A percentile compares a stretch with the other conserved stretches of the same genome.
phyloP scores from a whole-genome alignment of 371 early-diverging fungal species.

The Sporodiniella umbellata region DNA sequence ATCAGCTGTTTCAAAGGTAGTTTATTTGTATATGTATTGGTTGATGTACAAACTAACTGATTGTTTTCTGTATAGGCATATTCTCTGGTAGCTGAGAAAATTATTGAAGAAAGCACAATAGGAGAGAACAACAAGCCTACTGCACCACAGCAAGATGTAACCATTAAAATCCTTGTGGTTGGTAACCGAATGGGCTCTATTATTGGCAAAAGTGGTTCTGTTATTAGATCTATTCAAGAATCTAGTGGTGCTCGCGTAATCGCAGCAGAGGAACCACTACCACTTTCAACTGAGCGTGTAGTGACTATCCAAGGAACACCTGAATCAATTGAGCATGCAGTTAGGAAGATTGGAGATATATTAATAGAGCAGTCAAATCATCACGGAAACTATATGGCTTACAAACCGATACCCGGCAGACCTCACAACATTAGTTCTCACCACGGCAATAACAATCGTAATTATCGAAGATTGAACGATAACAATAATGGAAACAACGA shows the following conservation, averaged over 20 bases:
- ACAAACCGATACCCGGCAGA: conserved; percentile 54
- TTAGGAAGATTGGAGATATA: conserved; percentile 69
- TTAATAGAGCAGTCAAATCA: conserved; percentile 59
- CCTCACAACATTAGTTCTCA: background rate
- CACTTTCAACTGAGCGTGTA: conserved; percentile 76
- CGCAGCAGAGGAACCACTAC: conserved; percentile 76
- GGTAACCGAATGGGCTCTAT: conserved; percentile 82
- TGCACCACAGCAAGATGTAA: conserved; percentile 39
- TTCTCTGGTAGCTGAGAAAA: conserved; percentile 66
- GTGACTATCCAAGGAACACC: conserved; percentile 85
- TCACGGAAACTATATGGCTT: conserved; percentile 32
- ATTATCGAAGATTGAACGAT: conserved; percentile 1
- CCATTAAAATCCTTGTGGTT: conserved; percentile 72
- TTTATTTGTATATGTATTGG: background rate
- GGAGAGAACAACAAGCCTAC: conserved; percentile 12
- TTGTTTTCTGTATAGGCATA: conserved; percentile 51
- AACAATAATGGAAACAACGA: conserved; percentile 7
- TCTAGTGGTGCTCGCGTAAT: conserved; percentile 80
- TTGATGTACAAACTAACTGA: background rate
- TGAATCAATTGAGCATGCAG: conserved; percentile 76
- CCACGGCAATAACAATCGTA: conserved; percentile 1
- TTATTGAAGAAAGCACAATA: conserved; percentile 51
- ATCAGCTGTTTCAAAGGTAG: conserved; percentile 71
- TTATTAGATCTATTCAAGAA: conserved; percentile 88
- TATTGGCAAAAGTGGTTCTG: conserved; percentile 86